A percentile compares a stretch with the other conserved stretches of the same genome.
Conservation (phyloP, 768 basidiomycete genomes). For the Xerocomus potaroensis region DNA sequence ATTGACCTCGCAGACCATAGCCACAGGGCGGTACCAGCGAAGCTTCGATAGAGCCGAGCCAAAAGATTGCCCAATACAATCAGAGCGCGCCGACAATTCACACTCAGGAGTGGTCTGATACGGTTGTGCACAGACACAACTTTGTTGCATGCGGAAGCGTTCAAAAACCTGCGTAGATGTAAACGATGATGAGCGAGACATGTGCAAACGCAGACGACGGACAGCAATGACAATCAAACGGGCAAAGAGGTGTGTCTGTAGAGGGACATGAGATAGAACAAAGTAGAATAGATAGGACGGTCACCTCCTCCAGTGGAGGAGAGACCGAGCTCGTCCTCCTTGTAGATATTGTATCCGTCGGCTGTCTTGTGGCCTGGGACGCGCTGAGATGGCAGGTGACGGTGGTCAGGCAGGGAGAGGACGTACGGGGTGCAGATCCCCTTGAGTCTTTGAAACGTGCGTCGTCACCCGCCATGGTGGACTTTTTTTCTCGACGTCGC, state of each 20-base stretch:
- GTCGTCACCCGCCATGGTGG: slow-evolving; percentile 33
- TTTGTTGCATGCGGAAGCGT: background rate
- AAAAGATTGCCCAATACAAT: no score
- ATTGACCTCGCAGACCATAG: slow-evolving; percentile 55
- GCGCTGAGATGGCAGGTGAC: slow-evolving; percentile 9
- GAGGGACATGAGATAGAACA: slow-evolving; percentile 20
- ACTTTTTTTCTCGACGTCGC: slow-evolving; percentile 28
- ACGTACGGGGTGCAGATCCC: slow-evolving; percentile 66
- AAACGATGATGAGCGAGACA: background rate
- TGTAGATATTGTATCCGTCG: slow-evolving; percentile 76
- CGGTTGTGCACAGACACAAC: background rate
- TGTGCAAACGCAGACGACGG: slow-evolving; percentile 29
- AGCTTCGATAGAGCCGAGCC: slow-evolving; percentile 61
- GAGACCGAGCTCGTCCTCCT: slow-evolving; percentile 80
- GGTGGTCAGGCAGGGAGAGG: slow-evolving; percentile 3
- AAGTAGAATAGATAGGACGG: slow-evolving; percentile 17
- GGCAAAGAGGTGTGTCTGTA: slow-evolving; percentile 80
- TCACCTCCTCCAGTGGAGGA: slow-evolving; percentile 66
- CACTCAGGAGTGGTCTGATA: background rate
- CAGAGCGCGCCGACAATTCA: no score
- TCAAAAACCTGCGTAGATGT: slow-evolving; percentile 26
- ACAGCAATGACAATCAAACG: slow-evolving; percentile 91
- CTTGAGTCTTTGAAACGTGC: slow-evolving; percentile 69
- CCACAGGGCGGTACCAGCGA: slow-evolving; percentile 35
- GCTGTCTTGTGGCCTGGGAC: slow-evolving; percentile 66